Evolutionary conservation across 129 eudicot genomes (phyloP).

Genomic region (Silybum marianum): DNA sequence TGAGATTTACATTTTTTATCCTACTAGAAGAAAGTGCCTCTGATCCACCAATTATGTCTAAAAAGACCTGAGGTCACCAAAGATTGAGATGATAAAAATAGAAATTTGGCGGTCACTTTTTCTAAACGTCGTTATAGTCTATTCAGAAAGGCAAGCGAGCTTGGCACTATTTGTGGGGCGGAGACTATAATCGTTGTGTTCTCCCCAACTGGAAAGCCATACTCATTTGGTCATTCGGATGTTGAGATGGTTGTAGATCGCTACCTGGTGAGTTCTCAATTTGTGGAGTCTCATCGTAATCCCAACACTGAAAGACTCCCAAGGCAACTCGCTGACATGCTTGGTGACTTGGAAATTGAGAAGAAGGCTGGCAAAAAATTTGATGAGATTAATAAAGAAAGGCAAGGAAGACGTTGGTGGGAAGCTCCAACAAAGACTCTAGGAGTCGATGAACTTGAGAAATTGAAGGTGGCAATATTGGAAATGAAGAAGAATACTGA

Average conservation of each 20-base stretch:
- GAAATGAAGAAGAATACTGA: not conserved
- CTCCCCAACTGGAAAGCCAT: conserved; percentile 3
- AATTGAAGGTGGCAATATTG: not conserved
- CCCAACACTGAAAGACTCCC: too few relatives aligned
- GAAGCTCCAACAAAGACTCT: conserved; percentile 36
- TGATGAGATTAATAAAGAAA: conserved; percentile 19
- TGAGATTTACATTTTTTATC: too few relatives aligned
- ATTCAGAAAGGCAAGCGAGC: too few relatives aligned
- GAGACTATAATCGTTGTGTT: not conserved
- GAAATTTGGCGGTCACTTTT: too few relatives aligned
- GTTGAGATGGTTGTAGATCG: conserved; percentile 6
- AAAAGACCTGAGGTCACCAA: too few relatives aligned
- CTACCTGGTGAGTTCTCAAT: conserved; percentile 7
- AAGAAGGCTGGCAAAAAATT: conserved; percentile 37
- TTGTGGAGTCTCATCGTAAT: too few relatives aligned
- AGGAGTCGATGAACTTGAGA: not conserved
- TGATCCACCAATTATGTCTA: too few relatives aligned
- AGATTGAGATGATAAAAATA: too few relatives aligned
- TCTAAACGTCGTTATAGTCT: too few relatives aligned
- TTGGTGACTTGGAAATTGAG: conserved; percentile 24
- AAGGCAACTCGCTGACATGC: too few relatives aligned
- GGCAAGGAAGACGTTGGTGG: conserved; percentile 40
- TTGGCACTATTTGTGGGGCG: conserved; percentile 4
- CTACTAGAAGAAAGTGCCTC: too few relatives aligned
- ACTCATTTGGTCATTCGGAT: not conserved